Base-by-base conservation (phyloP, 352 stramenopile species). In the Pythium folliculosum region DNA sequence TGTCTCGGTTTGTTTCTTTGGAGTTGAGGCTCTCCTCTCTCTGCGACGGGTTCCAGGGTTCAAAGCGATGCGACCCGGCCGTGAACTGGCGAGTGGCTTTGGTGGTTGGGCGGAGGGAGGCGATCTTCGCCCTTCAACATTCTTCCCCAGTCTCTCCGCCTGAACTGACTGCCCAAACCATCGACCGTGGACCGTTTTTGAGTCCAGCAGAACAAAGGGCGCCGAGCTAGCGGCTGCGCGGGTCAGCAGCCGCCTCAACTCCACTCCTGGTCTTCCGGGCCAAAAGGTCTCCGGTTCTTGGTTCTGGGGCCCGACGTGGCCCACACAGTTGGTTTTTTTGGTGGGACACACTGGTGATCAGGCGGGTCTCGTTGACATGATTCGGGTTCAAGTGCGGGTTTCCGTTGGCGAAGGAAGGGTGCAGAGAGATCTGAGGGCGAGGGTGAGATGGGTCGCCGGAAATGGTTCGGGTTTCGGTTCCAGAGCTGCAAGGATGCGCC, bases 111-210 rank as follows among this genome's bases (percentile, higher is more conserved):
- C 5, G 48, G 23, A 8, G 22, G 35, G 52, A n/a, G 17, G 40
- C 61, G 61, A 67, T 67, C 61, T 67, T 67, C 55, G 51, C 21
- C n/a, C 61, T 67, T 67, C 61, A 67, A 67, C 61, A 60, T 57
- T 67, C 61, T 65, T 17, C 17, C 17, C 40, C 48, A 17, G 23
- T 22, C 50, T 12, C 17, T 35, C 14, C 59, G 30, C 47, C 47
- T 67, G 61, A 67, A 69, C 62, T 69, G 62, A 69, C 62, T 69
- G 62, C 37, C 45, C 53, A 50, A 17, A 44, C 21, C 3, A 38
- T 30, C 38, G n/a, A 13, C 22, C 21, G 48, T 65, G 50, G 60
- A 54, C 40, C 50, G 60, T 60, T 67, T 67, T 60, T 67, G 60
- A 67, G 62, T 32, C 53, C 52, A 69, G 52, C 32, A 38, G 19